A percentile compares a stretch with the other conserved stretches of the same genome.
Evolutionary conservation across 495 filamentous ascomycete genomes (phyloP).

Genomic region (Cenococcum geophilum): DNA sequence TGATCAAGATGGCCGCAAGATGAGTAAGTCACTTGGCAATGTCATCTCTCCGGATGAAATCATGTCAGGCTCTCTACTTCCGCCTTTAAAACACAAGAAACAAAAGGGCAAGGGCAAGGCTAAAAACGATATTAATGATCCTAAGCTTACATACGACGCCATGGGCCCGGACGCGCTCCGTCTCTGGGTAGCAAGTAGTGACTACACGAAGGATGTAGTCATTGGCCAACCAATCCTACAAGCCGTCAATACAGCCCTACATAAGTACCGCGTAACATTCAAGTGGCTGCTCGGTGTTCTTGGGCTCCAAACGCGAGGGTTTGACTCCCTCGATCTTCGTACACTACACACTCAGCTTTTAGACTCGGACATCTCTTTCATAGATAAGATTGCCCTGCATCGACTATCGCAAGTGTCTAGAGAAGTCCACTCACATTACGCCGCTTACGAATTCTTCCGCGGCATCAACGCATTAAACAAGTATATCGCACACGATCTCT

Average conservation of each 20-base stretch:
- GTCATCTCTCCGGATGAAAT: constrained; percentile 73
- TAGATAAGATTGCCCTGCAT: constrained; percentile 67
- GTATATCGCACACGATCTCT: constrained; percentile 77
- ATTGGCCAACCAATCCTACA: constrained; percentile 70
- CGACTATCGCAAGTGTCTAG: constrained; percentile 60
- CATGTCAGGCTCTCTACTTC: constrained; percentile 68
- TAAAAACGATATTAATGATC: constrained; percentile 29
- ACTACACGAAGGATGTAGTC: constrained; percentile 82
- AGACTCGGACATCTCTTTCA: constrained; percentile 39
- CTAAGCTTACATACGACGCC: constrained; percentile 44
- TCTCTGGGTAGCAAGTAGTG: constrained; percentile 83
- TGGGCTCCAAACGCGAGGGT: constrained; percentile 47
- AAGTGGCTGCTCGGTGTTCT: constrained; percentile 83
- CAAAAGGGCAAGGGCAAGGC: constrained; percentile 46
- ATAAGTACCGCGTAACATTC: constrained; percentile 80
- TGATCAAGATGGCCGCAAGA: constrained; percentile 83
- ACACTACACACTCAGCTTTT: constrained; percentile 27
- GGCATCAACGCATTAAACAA: constrained; percentile 63
- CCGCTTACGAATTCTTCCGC: constrained; percentile 76
- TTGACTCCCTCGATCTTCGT: constrained; percentile 38
- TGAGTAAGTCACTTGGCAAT: constrained; percentile 98
- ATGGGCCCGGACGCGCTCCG: constrained; percentile 81
- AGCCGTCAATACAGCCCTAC: constrained; percentile 62
- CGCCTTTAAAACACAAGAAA: constrained; percentile 51
- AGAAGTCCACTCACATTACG: constrained; percentile 55